Evolutionary conservation across 176 grass and related monocot genomes (phyloP).

Genomic region (Ensete ventricosum): DNA sequence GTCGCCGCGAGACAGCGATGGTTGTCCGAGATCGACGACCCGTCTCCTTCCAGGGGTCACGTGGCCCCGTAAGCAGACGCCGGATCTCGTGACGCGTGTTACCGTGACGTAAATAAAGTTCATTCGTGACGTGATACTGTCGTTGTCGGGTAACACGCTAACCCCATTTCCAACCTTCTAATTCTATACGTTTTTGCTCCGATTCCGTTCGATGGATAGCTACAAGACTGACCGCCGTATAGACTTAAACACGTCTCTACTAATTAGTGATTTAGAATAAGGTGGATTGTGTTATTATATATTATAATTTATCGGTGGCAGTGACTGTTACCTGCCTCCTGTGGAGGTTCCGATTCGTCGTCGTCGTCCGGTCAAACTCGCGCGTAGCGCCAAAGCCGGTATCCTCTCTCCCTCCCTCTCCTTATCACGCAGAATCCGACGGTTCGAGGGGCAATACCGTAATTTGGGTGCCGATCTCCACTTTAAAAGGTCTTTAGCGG

Average conservation of each 20-base stretch:
- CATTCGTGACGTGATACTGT: not conserved
- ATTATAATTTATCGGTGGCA: not conserved
- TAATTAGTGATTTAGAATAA: too few relatives aligned
- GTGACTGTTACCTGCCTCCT: not conserved
- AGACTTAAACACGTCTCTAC: too few relatives aligned
- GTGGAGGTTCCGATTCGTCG: not conserved
- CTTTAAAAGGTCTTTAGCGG: conserved; percentile 12
- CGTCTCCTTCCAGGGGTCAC: not conserved
- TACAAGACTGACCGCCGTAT: too few relatives aligned
- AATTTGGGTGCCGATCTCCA: not conserved
- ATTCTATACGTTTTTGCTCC: too few relatives aligned
- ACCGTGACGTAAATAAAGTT: not conserved
- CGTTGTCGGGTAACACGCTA: too few relatives aligned
- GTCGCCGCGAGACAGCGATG: not conserved
- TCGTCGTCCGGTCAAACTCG: not conserved
- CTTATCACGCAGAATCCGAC: too few relatives aligned
- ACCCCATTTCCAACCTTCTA: too few relatives aligned
- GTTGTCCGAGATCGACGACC: not conserved
- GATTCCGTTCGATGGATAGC: too few relatives aligned
- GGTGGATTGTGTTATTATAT: too few relatives aligned
- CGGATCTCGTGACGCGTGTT: not conserved
- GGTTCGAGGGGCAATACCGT: not conserved
- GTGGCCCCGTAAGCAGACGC: conserved; percentile 1
- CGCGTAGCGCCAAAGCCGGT: not conserved
- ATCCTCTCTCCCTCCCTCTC: not conserved